These are phyloP conservation scores for Diaporthe humulicola DNA, from an alignment of 2,329 filamentous ascomycete species.

Conservation along the genomic window DNA sequence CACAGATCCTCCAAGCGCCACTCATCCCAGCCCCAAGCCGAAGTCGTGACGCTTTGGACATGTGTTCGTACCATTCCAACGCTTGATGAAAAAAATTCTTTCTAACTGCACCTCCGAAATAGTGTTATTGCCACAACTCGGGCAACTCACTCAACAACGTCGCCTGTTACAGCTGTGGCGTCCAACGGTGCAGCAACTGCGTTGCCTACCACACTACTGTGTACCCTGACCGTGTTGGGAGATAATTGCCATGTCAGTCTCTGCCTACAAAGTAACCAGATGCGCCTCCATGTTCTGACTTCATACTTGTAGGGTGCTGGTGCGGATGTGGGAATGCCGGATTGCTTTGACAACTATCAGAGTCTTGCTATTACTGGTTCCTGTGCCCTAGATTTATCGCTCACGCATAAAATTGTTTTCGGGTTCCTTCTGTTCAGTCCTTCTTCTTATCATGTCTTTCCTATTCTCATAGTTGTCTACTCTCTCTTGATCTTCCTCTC, in stretches of 20 bases:
- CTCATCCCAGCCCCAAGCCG: background rate
- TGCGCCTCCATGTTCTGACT: background rate
- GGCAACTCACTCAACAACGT: constrained; percentile 1
- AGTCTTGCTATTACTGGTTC: background rate
- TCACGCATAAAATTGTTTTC: background rate
- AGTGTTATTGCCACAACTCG: background rate
- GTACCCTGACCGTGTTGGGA: background rate
- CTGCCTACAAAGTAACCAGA: background rate
- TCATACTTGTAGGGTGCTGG: background rate
- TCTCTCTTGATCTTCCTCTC: background rate
- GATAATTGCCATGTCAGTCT: background rate
- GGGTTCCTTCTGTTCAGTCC: no score
- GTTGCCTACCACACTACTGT: constrained; percentile 14
- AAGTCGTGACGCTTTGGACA: constrained; percentile 14
- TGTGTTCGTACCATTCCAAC: background rate
- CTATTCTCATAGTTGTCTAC: background rate
- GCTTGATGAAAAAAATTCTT: no score
- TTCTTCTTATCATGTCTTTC: no score
- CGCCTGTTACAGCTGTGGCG: constrained; percentile 3
- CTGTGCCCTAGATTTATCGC: background rate
- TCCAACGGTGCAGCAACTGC: constrained; percentile 1
- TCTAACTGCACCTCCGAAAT: background rate
- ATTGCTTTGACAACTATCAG: background rate
- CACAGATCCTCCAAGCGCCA: background rate
- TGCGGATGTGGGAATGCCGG: background rate